A percentile compares a stretch with the other conserved stretches of the same genome.
These are phyloP conservation scores for Aspergillus homomorphus DNA, from an alignment of 495 filamentous ascomycete species.

Conservation along the genomic window DNA sequence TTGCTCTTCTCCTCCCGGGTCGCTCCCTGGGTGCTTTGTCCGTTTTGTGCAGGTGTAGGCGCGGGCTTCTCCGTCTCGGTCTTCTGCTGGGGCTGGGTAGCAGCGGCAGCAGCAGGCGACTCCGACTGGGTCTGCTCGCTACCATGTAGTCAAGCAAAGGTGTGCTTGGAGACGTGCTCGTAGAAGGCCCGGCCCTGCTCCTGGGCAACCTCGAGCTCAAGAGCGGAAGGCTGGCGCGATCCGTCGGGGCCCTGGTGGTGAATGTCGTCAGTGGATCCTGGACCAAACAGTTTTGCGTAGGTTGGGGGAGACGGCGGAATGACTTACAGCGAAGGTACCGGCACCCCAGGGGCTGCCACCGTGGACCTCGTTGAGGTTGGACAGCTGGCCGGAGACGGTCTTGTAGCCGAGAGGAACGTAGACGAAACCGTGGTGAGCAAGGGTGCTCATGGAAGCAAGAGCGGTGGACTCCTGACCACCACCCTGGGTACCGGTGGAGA, in stretches of 20 bases:
- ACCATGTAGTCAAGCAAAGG: constrained; percentile 80
- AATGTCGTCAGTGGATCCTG: background rate
- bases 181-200: constrained; percentile 88
- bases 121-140: constrained; percentile 38
- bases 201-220: constrained; percentile 74
- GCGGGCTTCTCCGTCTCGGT: constrained; percentile 18
- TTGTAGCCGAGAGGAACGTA: constrained; percentile 94
- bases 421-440: constrained; percentile 92
- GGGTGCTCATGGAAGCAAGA: constrained; percentile 77
- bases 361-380: constrained; percentile 70
- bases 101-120: constrained; percentile 28
- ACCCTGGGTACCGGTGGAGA: constrained; percentile 76
- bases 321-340: constrained; percentile 77
- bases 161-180: constrained; percentile 67
- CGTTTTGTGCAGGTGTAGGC: constrained; percentile 14
- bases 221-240: constrained; percentile 69
- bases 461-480: constrained; percentile 93
- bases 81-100: constrained; percentile 17
- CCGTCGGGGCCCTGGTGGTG: constrained; percentile 58
- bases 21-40: constrained; percentile 27
- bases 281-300: constrained; percentile 14
- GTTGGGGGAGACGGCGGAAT: background rate
- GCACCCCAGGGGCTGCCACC: constrained; percentile 93
- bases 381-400: constrained; percentile 65
- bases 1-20: constrained; percentile 37